Evolutionary conservation across 2,329 filamentous ascomycete species (phyloP).

Genomic region (Blastomyces parvus): DNA sequence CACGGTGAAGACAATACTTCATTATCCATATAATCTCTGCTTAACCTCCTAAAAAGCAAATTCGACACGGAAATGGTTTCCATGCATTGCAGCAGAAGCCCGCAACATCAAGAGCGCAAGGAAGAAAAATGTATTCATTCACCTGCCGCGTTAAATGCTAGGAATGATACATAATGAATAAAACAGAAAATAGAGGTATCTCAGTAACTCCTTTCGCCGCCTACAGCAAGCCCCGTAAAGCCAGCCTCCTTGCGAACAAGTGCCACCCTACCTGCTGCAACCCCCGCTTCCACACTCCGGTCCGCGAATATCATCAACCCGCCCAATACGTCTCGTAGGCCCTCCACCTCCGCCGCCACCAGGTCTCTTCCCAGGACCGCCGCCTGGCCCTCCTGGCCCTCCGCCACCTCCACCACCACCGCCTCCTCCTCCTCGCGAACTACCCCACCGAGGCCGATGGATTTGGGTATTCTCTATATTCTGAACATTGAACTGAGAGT

Average conservation of each 20-base stretch:
- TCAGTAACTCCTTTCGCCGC: neutral
- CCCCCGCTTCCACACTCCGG: constrained; percentile 41
- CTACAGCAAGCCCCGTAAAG: neutral
- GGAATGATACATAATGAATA: neutral
- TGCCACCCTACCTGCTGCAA: constrained; percentile 23
- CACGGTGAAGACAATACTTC: neutral
- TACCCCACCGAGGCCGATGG: constrained; percentile 14
- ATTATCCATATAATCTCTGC: neutral
- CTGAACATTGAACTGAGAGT: constrained; percentile 38
- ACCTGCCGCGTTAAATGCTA: neutral
- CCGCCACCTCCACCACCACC: constrained; percentile 17
- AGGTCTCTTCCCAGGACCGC: constrained; percentile 14
- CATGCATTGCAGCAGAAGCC: neutral
- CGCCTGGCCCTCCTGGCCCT: constrained; percentile 22
- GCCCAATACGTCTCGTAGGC: constrained; percentile 33
- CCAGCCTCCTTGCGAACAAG: neutral
- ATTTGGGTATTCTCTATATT: constrained; percentile 22
- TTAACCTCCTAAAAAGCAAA: neutral
- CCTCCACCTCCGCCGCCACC: constrained; percentile 21
- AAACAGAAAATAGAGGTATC: neutral
- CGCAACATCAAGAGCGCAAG: neutral
- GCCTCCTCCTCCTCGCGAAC: constrained; percentile 10
- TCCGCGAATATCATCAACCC: constrained; percentile 40
- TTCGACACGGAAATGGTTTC: neutral
- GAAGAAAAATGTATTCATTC: neutral